Base-by-base conservation (phyloP, 371 early-diverging fungal species). In the Mucor plumbeus region DNA sequence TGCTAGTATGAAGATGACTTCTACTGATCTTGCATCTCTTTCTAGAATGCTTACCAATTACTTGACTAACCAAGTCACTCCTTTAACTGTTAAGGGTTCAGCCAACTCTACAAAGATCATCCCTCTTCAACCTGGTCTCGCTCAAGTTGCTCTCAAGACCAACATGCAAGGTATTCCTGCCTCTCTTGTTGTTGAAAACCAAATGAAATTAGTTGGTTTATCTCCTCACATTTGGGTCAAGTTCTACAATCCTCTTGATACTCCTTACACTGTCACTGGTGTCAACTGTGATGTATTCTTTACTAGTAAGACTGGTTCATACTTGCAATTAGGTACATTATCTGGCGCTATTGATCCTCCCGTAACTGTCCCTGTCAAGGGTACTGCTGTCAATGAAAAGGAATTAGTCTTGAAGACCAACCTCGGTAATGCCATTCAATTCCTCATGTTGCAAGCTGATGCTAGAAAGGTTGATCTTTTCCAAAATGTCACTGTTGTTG, bases 181-280 rank as follows among this genome's bases (percentile, higher is more conserved):
- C 15, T 50, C 57, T 17, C 64, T 79, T 33, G 65, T 77, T 15
- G 71, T 58, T 64, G 67, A 74, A 66, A 65, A 65, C 67, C 63
- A 68, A 59, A 63, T 68, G 63, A 40, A 63, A 47, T 19, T 68
- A n/a, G 54, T 35, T 40, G 69, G 59, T 35, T 40, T 68, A 10
- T 36, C 43, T 36, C 38, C 61, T 54, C 48, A 63, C 9, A 68
- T 68, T 21, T 68, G 62, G 39, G 79, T 84, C 67, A 78, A 74
- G 61, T 70, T 85, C 64, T 67, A 76, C 50, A 85, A 85, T 55
- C 83, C 83, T 41, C 75, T 85, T 60, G 79, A 84, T 48, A 76
- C 84, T 5, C 68, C 67, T 26, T 75, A 77, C 40, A 74, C 82
- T 63, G 67, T 68, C 31, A 77, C 79, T 61, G 61, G 26, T 17